phyloP scores from a whole-genome alignment of 345 rosid species.

The Eucalyptus albens region DNA sequence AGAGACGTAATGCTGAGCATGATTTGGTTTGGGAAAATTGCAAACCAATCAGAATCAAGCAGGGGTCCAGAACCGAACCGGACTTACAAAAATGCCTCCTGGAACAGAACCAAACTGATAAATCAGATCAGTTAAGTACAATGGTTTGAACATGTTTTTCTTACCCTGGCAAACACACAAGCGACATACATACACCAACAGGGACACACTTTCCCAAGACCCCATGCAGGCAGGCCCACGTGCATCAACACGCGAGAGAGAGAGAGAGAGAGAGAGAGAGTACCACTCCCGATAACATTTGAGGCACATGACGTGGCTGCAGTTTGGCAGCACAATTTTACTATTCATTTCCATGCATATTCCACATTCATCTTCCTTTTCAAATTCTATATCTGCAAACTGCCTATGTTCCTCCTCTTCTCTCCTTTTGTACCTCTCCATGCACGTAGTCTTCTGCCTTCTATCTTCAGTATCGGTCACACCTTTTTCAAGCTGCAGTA shows the following conservation, averaged over 20 bases:
- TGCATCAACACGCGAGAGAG: not conserved
- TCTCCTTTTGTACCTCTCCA: not conserved
- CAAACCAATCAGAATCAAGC: not conserved
- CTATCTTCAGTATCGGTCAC: constrained; percentile 3
- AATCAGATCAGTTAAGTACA: not conserved
- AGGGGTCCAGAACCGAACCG: not conserved
- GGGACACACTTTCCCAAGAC: not conserved
- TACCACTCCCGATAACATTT: constrained; percentile 10
- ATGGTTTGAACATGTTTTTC: too few species aligned
- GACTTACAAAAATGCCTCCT: not conserved
- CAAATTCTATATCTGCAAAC: constrained; percentile 4
- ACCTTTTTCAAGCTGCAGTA: constrained; percentile 4
- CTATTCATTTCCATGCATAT: constrained; percentile 18
- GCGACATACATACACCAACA: not conserved
- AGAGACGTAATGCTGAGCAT: too few species aligned
- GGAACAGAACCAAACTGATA: not conserved
- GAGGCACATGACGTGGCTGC: constrained; percentile 1
- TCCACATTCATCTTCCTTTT: constrained; percentile 30
- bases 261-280: not conserved
- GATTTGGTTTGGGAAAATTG: not conserved
- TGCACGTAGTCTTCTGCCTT: not conserved
- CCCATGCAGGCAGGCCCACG: not conserved
- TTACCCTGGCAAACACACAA: too few species aligned
- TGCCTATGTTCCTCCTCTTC: not conserved
- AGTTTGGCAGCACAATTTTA: constrained; percentile 2